These are phyloP conservation scores for Leptomonas seymouri DNA, from an alignment of 208 protist species.

Conservation along the genomic window DNA sequence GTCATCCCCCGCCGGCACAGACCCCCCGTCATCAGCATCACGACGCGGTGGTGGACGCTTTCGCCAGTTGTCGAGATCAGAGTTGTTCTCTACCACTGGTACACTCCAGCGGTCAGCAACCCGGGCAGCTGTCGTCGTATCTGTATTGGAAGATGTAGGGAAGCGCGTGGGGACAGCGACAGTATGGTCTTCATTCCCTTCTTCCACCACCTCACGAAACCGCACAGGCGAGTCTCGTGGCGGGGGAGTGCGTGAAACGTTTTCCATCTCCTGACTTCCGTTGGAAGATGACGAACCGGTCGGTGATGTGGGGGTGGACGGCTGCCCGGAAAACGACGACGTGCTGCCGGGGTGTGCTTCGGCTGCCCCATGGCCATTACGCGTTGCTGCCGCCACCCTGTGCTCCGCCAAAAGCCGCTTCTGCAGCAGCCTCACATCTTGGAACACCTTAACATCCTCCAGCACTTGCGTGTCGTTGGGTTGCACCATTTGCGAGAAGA, in stretches of 20 bases:
- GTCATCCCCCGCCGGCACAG: background rate
- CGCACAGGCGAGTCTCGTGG: background rate
- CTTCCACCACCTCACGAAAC: conserved; percentile 13
- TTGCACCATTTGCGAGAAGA: conserved; percentile 78
- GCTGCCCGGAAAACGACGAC: background rate
- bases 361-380: background rate
- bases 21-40: background rate
- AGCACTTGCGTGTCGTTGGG: conserved; percentile 55
- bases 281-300: background rate
- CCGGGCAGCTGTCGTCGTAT: background rate
- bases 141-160: background rate
- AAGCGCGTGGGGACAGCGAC: background rate
- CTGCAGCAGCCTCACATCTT: conserved; percentile 30
- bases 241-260: background rate
- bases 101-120: background rate
- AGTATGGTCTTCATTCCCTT: conserved; percentile 7
- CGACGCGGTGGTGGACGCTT: conserved; percentile 11
- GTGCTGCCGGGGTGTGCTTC: background rate
- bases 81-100: conserved; percentile 10
- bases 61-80: conserved; percentile 19
- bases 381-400: conserved; percentile 10
- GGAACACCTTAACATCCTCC: conserved; percentile 51
- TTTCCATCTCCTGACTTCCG: background rate
- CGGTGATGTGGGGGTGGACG: conserved; percentile 6
- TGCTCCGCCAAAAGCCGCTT: conserved; percentile 14